Evolutionary conservation across 2,329 filamentous ascomycete genomes (phyloP), one percentile per base, ranked within the genome.

Genomic region (Trichothecium sympodiale): DNA sequence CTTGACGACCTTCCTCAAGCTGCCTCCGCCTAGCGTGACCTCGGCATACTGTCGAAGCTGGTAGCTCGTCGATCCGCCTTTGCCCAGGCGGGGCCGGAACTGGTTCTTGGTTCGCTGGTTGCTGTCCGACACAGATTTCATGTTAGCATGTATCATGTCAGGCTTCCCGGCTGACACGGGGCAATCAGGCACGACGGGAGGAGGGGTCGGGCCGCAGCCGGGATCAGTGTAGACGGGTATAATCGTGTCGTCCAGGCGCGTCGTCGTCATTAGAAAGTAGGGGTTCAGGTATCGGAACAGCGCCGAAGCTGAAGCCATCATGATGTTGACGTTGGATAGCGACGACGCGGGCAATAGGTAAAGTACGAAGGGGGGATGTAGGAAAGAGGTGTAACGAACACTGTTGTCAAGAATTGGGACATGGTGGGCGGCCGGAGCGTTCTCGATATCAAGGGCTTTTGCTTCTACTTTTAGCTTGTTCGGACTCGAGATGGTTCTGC

Each of bases 31-130:
- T 27, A 98, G 71, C 9, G 91, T 98, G 31, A 93, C 91, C 60
- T 98, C 93, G 35, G 91, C 91, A 70, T 96, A 98, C 60, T 98
- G 91, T 60, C 91, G 82, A 48, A 98, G 70, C 62, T 96, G 91
- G 67, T 94, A 94, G 74, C 69, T 75, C 17, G 71, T 93, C 49
- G 77, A 84, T 36, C 86, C 93, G 39, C 88, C 87, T 59, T 91
- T 93, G 53, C 80, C 82, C 43, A 81, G 81, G 52, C 88, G 83
- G 27, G 89, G 85, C 55, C 88, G 86, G 68, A 96, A 96, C 47
- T 91, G 84, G 52, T 84, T 87, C 60, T 84, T 79, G 47, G 84
- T 86, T 53, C 87, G 82, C 58, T 87, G 80, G 65, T 91, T 91
- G 48, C 85, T 91, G 54, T 54, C 42, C 17, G 41, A 34, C 17